These are phyloP conservation scores for Syzygium aqueum DNA, from an alignment of 345 rosid genomes.

Conservation along the genomic window DNA sequence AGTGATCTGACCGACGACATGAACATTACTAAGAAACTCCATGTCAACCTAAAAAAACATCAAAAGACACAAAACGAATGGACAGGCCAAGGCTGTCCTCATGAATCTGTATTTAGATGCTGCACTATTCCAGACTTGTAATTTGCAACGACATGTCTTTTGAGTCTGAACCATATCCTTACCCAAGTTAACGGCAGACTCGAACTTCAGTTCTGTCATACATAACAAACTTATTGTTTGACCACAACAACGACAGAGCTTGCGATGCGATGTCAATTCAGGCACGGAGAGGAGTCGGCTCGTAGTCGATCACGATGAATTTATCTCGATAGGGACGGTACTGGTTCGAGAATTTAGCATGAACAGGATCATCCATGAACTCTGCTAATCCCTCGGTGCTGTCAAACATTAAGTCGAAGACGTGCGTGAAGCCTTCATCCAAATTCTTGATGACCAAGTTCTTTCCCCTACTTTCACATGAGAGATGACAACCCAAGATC, in stretches of 20 bases:
- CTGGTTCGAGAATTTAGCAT: conserved; percentile 41
- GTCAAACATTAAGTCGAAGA: conserved; percentile 67
- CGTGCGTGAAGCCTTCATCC: conserved; percentile 82
- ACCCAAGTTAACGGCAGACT: neutral
- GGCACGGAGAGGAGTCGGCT: conserved; percentile 28
- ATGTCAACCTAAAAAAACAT: neutral
- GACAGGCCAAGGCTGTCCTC: neutral
- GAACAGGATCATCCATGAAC: conserved; percentile 57
- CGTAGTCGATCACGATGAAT: conserved; percentile 54
- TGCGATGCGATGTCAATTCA: neutral
- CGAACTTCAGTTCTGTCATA: neutral
- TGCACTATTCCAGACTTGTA: neutral
- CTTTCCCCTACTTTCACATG: conserved; percentile 35
- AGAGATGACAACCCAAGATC: neutral
- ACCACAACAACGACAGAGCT: neutral
- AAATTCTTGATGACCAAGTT: conserved; percentile 66
- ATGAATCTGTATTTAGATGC: neutral
- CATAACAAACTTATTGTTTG: neutral
- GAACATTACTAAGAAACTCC: neutral
- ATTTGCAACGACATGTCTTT: neutral
- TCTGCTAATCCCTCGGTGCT: conserved; percentile 50
- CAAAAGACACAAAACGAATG: neutral
- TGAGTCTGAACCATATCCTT: neutral
- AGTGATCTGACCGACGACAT: neutral
- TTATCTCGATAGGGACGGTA: conserved; percentile 42